These are phyloP conservation scores for Lyophyllum decastes DNA, from an alignment of 768 basidiomycete genomes.

Conservation along the genomic window DNA sequence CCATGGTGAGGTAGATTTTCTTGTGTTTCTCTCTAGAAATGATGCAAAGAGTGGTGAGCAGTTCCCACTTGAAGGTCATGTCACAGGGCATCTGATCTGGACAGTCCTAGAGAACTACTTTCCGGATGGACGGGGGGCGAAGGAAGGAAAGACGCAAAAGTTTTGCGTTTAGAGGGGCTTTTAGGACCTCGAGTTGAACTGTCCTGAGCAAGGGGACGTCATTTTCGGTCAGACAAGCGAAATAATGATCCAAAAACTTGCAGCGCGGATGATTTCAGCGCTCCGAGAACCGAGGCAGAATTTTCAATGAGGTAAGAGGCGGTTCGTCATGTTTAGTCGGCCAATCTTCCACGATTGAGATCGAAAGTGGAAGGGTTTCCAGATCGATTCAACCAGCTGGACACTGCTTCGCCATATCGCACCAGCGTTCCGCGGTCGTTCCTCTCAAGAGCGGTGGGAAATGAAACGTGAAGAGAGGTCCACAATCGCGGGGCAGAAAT, in stretches of 20 bases:
- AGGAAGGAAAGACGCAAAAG: not conserved
- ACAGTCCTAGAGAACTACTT: not conserved
- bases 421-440: not conserved
- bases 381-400: not conserved
- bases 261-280: not conserved
- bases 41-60: not conserved
- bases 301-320: not conserved
- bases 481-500: slow-evolving; percentile 6
- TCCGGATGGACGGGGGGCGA: not conserved
- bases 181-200: not conserved
- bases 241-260: not conserved
- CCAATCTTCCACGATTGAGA: not conserved
- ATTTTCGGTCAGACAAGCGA: not conserved
- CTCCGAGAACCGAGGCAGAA: not conserved
- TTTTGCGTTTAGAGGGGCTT: not conserved
- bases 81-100: not conserved
- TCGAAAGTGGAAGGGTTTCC: not conserved
- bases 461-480: slow-evolving; percentile 4
- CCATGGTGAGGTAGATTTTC: not conserved
- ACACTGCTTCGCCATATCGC: not conserved
- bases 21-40: not conserved
- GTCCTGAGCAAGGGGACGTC: not conserved
- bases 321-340: not conserved
- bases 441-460: too few relatives aligned
- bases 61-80: not conserved